Evolutionary conservation across 1,284 basidiomycete species (phyloP).

Genomic region (Trametes pubescens): DNA sequence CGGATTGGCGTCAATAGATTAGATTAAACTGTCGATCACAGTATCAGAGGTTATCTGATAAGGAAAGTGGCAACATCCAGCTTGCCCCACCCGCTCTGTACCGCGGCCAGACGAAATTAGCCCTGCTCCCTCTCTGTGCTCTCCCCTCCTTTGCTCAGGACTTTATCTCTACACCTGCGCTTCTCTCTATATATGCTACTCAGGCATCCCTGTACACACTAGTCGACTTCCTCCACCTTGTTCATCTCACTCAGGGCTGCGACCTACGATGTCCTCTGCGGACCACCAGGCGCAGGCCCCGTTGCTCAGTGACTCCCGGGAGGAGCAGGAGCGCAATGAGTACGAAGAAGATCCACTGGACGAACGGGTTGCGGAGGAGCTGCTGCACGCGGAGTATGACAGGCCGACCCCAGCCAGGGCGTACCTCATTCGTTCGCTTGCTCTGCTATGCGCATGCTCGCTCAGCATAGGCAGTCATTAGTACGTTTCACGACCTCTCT

Average conservation of each 20-base stretch:
- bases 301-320: slow-evolving; percentile 9
- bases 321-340: slow-evolving; percentile 14
- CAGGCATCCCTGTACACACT: neutral
- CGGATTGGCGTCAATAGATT: neutral
- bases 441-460: slow-evolving; percentile 77
- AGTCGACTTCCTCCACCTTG: too few relatives aligned
- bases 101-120: slow-evolving; percentile 13
- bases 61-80: slow-evolving; percentile 15
- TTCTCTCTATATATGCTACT: neutral
- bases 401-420: slow-evolving; percentile 43
- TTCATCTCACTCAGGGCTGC: too few relatives aligned
- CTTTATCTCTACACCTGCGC: neutral
- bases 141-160: neutral
- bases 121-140: slow-evolving; percentile 7
- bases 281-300: slow-evolving; percentile 15
- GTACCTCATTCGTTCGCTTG: slow-evolving; percentile 62
- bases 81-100: slow-evolving; percentile 16
- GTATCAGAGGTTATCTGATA: slow-evolving; percentile 28
- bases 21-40: slow-evolving; percentile 16
- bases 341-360: slow-evolving; percentile 24
- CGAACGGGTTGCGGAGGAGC: slow-evolving; percentile 31
- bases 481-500: slow-evolving; percentile 49
- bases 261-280: slow-evolving; percentile 21
- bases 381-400: slow-evolving; percentile 26
- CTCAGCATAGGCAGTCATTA: slow-evolving; percentile 81